These are phyloP conservation scores for Cryptosporidium parvum DNA, from an alignment of 169 alveolate genomes.

Conservation along the genomic window DNA sequence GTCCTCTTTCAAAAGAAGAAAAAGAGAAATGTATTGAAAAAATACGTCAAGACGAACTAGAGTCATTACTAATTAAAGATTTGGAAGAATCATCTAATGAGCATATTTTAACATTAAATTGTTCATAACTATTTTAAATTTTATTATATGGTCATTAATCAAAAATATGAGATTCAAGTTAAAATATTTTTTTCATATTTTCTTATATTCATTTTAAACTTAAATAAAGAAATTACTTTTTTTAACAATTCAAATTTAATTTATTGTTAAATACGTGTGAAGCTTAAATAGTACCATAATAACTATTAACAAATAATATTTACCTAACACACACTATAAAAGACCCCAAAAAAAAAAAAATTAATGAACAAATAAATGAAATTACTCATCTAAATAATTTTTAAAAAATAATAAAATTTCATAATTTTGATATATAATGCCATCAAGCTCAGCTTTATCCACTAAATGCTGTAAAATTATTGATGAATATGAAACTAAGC, in stretches of 20 bases:
- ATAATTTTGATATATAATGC: not conserved
- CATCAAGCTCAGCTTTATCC: conserved; percentile 11
- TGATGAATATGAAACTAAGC: conserved; percentile 24
- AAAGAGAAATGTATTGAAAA: conserved; percentile 46
- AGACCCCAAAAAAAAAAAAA: not conserved
- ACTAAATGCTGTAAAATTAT: conserved; percentile 51
- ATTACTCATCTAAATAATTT: not conserved
- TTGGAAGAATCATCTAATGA: conserved; percentile 22
- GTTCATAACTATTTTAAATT: not conserved
- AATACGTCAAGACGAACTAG: conserved; percentile 39
- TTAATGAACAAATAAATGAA: not conserved
- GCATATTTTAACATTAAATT: not conserved
- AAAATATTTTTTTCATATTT: too few relatives aligned
- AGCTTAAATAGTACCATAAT: not conserved
- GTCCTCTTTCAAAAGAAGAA: conserved; percentile 46
- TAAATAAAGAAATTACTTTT: too few relatives aligned
- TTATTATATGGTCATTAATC: too few relatives aligned
- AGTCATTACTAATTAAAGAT: conserved; percentile 38
- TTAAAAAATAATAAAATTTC: not conserved
- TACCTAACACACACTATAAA: not conserved
- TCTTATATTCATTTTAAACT: not conserved
- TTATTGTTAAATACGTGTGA: not conserved
- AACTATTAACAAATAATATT: not conserved
- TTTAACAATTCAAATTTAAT: too few relatives aligned
- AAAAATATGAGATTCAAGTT: not conserved